A percentile compares a stretch with the other conserved stretches of the same genome.
phyloP scores from a whole-genome alignment of 129 eudicot species.

The Apium graveolens region DNA sequence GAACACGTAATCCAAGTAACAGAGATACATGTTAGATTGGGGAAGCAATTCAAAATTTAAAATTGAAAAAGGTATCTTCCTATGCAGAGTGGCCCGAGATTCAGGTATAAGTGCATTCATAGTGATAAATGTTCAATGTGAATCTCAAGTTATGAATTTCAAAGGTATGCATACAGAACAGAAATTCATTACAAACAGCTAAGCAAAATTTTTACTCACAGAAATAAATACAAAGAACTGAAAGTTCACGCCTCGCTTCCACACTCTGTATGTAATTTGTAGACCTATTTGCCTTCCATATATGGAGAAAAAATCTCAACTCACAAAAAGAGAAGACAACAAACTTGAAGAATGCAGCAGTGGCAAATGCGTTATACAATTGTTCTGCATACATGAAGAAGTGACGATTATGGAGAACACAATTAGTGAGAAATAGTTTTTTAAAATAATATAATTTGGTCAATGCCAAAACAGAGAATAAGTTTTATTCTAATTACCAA shows the following conservation, averaged over 20 bases:
- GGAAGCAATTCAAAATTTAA: not conserved
- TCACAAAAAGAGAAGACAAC: slow-evolving; percentile 86
- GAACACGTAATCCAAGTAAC: not conserved
- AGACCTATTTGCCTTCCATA: slow-evolving; percentile 87
- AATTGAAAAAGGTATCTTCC: not conserved
- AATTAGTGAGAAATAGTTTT: slow-evolving; percentile 2
- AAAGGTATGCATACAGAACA: not conserved
- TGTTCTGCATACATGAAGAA: slow-evolving; percentile 48
- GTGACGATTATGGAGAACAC: slow-evolving; percentile 1
- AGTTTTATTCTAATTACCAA: slow-evolving; percentile 40
- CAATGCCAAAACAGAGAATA: not conserved
- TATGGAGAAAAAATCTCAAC: slow-evolving; percentile 81
- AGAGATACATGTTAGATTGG: not conserved
- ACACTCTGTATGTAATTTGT: slow-evolving; percentile 59
- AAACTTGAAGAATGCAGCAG: slow-evolving; percentile 82
- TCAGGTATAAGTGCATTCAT: not conserved
- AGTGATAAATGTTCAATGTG: not conserved
- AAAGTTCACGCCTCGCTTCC: slow-evolving; percentile 82
- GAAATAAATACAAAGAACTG: slow-evolving; percentile 72
- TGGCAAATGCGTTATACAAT: slow-evolving; percentile 76
- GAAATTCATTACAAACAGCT: not conserved
- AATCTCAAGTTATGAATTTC: not conserved
- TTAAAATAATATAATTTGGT: not conserved
- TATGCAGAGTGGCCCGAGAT: not conserved
- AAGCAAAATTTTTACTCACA: slow-evolving; percentile 55